Evolutionary conservation across 2,329 filamentous ascomycete genomes (phyloP).

Genomic region (Zarea fungicola): DNA sequence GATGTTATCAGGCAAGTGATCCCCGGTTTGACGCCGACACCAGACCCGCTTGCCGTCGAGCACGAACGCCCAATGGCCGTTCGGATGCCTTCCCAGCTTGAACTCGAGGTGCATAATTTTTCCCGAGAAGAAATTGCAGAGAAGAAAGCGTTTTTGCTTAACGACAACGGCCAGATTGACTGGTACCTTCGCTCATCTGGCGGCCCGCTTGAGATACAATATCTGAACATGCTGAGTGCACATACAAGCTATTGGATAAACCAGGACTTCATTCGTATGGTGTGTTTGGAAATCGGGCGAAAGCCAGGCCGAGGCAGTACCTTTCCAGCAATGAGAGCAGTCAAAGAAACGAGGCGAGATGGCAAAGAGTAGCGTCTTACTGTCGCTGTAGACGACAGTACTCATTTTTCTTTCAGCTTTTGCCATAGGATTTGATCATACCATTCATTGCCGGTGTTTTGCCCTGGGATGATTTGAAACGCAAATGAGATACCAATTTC

Average conservation of each 20-base stretch:
- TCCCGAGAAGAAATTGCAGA: slow-evolving; percentile 87
- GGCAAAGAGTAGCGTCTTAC: not conserved
- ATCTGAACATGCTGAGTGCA: slow-evolving; percentile 92
- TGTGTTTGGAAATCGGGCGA: slow-evolving; percentile 83
- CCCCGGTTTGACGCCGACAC: slow-evolving; percentile 41
- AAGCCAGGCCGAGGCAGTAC: slow-evolving; percentile 59
- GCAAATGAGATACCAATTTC: not conserved
- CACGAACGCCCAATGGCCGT: slow-evolving; percentile 33
- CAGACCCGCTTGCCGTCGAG: slow-evolving; percentile 25
- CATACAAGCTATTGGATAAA: slow-evolving; percentile 93
- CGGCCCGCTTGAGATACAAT: slow-evolving; percentile 88
- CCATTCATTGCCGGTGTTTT: not conserved
- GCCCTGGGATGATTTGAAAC: not conserved
- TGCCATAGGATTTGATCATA: not conserved
- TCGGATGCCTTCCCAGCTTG: slow-evolving; percentile 62
- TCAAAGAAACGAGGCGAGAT: slow-evolving; percentile 44
- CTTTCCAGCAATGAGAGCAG: slow-evolving; percentile 53
- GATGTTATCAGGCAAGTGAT: slow-evolving; percentile 59
- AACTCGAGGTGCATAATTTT: slow-evolving; percentile 94
- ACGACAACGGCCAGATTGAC: slow-evolving; percentile 95
- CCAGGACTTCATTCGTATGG: slow-evolving; percentile 80
- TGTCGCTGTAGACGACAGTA: not conserved
- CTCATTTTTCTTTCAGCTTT: not conserved
- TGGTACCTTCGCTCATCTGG: slow-evolving; percentile 79
- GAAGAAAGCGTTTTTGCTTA: slow-evolving; percentile 78